A percentile compares a stretch with the other conserved stretches of the same genome.
These are phyloP conservation scores for Flaveria floridana DNA, from an alignment of 140 eudicot genomes.

Conservation along the genomic window DNA sequence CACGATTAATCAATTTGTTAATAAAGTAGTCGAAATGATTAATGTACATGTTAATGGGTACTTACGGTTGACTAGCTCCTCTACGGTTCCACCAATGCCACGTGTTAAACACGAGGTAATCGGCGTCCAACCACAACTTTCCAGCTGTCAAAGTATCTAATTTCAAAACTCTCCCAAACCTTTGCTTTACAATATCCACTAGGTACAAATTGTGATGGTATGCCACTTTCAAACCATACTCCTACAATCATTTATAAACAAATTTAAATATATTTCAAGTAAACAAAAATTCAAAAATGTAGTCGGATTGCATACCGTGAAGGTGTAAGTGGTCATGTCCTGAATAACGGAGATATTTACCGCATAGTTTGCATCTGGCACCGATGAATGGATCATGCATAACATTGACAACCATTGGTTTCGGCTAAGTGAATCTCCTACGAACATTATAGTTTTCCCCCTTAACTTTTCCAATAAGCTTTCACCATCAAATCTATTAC, in stretches of 20 bases:
- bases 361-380: conserved; percentile 42
- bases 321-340: conserved; percentile 44
- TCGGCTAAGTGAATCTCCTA: conserved; percentile 79
- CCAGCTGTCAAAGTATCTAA: conserved; percentile 46
- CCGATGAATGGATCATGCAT: conserved; percentile 56
- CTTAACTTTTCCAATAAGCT: conserved; percentile 50
- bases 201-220: conserved; percentile 50
- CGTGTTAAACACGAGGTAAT: conserved; percentile 63
- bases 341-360: conserved; percentile 23
- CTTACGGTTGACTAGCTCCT: conserved; percentile 68
- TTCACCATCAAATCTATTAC: conserved; percentile 61
- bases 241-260: conserved; percentile 42
- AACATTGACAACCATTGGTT: conserved; percentile 67
- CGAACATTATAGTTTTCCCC: conserved; percentile 81
- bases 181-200: conserved; percentile 52
- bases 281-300: background rate
- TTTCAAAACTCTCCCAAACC: conserved; percentile 53
- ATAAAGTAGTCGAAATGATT: too few relatives aligned
- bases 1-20: background rate
- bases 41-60: background rate
- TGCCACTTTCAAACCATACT: conserved; percentile 49
- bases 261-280: background rate
- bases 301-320: conserved; percentile 37
- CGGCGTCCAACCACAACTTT: conserved; percentile 55
- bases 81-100: conserved; percentile 84